These are phyloP conservation scores for Silene noctiflora DNA, from an alignment of 179 eudicot species.

Conservation along the genomic window DNA sequence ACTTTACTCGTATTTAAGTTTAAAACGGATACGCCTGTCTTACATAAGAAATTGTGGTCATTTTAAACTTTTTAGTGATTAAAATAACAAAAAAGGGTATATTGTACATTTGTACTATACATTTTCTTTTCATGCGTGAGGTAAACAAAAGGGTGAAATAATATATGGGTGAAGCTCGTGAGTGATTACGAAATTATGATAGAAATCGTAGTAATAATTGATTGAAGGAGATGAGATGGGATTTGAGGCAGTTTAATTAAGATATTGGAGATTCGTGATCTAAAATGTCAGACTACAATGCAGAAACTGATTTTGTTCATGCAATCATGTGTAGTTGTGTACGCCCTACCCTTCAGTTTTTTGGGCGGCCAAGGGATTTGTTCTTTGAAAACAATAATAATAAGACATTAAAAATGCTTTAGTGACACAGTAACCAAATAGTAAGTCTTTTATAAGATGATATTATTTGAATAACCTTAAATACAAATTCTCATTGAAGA, in stretches of 20 bases:
- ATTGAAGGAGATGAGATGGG: background rate
- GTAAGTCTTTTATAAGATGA: too few species aligned
- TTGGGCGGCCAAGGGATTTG: background rate
- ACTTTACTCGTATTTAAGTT: too few species aligned
- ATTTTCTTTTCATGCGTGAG: background rate
- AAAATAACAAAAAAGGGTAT: background rate
- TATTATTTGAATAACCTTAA: too few species aligned
- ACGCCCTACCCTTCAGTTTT: background rate
- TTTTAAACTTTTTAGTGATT: background rate
- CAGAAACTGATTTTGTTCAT: background rate
- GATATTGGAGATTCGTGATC: slow-evolving; percentile 1
- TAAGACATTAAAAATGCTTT: too few species aligned
- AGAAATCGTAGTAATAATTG: background rate
- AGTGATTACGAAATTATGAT: background rate
- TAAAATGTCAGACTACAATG: background rate
- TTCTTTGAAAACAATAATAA: too few species aligned
- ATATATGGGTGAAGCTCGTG: background rate
- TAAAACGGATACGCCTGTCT: background rate
- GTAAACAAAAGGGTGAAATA: background rate
- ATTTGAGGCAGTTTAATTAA: background rate
- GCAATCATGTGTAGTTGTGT: background rate
- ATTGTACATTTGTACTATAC: background rate
- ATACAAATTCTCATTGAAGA: too few species aligned
- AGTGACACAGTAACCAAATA: too few species aligned
- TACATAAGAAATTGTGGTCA: background rate